phyloP scores from a whole-genome alignment of 148 eudicot species.

The Amaranthus cruentus region DNA sequence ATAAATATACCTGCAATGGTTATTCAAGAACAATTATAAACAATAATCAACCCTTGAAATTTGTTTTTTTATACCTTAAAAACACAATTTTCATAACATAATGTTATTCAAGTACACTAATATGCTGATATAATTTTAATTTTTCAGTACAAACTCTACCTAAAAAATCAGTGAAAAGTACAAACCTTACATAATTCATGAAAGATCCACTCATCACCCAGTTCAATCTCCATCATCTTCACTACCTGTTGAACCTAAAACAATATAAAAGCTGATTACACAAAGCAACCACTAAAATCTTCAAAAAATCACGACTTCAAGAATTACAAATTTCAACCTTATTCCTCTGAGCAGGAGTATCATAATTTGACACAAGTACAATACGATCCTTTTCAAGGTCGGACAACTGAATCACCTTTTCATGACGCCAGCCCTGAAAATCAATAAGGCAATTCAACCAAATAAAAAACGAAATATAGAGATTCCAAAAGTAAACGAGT shows the following conservation, averaged over 20 bases:
- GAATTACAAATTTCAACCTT: slow-evolving; percentile 42
- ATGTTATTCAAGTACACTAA: not conserved
- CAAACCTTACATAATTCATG: slow-evolving; percentile 62
- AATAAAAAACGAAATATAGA: not conserved
- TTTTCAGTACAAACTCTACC: not conserved
- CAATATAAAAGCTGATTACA: not conserved
- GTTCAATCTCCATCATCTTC: slow-evolving; percentile 84
- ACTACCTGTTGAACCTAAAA: slow-evolving; percentile 73
- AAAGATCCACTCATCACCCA: slow-evolving; percentile 87
- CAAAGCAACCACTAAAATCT: not conserved
- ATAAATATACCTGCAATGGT: slow-evolving; percentile 62
- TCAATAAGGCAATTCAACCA: slow-evolving; percentile 4
- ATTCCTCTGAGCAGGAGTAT: slow-evolving; percentile 59
- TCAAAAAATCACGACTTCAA: not conserved
- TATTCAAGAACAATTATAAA: not conserved
- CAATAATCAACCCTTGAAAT: not conserved
- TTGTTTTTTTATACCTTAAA: not conserved
- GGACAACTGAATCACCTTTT: slow-evolving; percentile 43
- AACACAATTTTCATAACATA: not conserved
- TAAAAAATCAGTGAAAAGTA: not conserved
- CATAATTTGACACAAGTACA: slow-evolving; percentile 54
- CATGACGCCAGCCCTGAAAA: slow-evolving; percentile 76
- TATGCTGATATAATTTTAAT: not conserved
- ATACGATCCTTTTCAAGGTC: slow-evolving; percentile 49
- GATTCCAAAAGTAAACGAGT: not conserved